Base-by-base conservation (phyloP, 148 eudicot genomes). In the Rhododendron kiyosumense region DNA sequence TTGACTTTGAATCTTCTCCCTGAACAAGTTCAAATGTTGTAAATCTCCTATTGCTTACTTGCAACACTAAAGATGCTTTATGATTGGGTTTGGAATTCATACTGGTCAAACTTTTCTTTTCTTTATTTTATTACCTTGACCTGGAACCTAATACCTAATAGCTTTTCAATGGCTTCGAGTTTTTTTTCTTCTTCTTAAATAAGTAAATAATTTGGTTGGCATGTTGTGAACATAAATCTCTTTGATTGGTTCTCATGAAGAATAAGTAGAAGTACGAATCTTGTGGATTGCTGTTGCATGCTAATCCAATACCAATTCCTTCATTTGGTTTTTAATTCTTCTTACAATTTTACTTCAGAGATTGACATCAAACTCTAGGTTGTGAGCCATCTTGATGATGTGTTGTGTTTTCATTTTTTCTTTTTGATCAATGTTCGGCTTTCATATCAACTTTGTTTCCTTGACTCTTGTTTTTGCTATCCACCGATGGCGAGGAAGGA, bases 401-500 rank as follows among this genome's bases (percentile, higher is more conserved):
- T 32, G 5, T 73, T 28, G 28, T 24, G 17, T 81, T 65, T 63
- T 15, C 24, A 2, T 13, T 57, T 67, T 24, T 26, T 17, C 79
- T 26, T 67, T 67, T 9, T 24, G 30, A 26, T 67, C 34, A 7
- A 26, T 26, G 34, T 5, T 71, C 8, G 75, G 41, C 2, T 71
- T 71, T 30, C 38, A 30, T 71, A 30, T 71, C 76, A 43, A 9
- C 36, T 71, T 24, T 61, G 30, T 77, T 84, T 85, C 96, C 92
- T 93, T 93, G 87, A 93, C 94, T 83, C 14, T 69, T 52, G 73
- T 71, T 71, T 82, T 86, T 81, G 81, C 80, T 86, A 85, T 85
- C 75, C 82, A 84, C 84, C 76, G 85, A 85, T 0, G 87, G 34
- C 0, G 91, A 82, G 4, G 86, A 59, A 45, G 41, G 41, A 71